Base-by-base conservation (phyloP, 2,329 filamentous ascomycete genomes). In the Diaporthe caulivora region DNA sequence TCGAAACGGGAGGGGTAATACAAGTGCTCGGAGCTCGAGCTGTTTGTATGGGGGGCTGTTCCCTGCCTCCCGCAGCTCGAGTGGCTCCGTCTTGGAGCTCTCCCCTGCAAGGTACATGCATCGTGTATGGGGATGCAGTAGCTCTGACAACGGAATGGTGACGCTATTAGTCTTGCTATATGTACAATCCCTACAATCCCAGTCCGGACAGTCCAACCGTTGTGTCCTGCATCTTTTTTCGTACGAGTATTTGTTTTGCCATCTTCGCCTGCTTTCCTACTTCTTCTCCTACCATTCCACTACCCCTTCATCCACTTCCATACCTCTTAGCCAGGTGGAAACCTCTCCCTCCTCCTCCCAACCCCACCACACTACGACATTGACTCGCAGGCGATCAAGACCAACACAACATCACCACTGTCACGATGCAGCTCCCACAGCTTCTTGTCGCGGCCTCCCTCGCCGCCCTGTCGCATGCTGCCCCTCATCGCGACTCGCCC, bases 401-500 rank as follows among this genome's bases (percentile, higher is more conserved):
- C 18, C 40, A 18, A 53, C 44, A 73, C 31, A 26, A 5, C 57
- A 31, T 15, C 60, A 65, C 29, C 62, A 51, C 37, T 42, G 34
- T n/a, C 62, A 65, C 37, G 44, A 75, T 75, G 74, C 68, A 71
- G 29, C 37, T 72, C 29, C 40, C 67, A 21, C 58, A 74, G 34
- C 47, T 74, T 24, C 44, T 79, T 37, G 71, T 79, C 49, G 75
- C 74, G n/a, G 75, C 76, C 9, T 74, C 75, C 26, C 73, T 80
- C 21, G 74, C 72, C 65, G 70, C 76, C 64, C 72, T 80, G 54
- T 72, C 75, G 26, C 42, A 73, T 21, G 79, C 79, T 29, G 75
- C 78, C 31, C 81, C 81, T 31, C 74, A 80, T 70, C 78, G 86
- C 69, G 88, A 90, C 80, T 89, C 87, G 77, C 88, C 88, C 55